phyloP scores from a whole-genome alignment of 2,329 filamentous ascomycete genomes.

The Neofusicoccum sp. region DNA sequence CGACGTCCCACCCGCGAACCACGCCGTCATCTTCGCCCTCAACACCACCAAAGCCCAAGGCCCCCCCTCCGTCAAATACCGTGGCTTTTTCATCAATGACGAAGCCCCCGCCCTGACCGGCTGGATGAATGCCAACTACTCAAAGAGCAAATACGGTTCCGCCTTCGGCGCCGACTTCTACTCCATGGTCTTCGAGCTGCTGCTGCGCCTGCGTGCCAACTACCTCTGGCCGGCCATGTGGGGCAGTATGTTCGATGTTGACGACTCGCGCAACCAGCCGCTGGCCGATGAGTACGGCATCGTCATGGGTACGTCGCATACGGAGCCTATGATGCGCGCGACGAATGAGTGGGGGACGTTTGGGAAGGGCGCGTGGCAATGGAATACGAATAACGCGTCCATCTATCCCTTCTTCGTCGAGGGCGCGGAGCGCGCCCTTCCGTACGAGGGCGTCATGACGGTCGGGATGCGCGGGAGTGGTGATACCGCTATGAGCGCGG shows the following conservation, averaged over 20 bases:
- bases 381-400: conserved; percentile 66
- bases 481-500: conserved; percentile 60
- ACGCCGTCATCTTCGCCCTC: conserved; percentile 56
- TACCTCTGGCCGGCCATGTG: conserved; percentile 74
- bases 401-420: conserved; percentile 68
- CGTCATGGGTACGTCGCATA: conserved; percentile 71
- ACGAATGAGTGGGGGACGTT: conserved; percentile 52
- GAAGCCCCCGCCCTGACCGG: conserved; percentile 66
- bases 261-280: conserved; percentile 66
- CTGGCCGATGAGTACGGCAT: conserved; percentile 72
- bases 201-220: conserved; percentile 68
- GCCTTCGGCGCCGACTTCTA: conserved; percentile 62
- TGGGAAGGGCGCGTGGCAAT: conserved; percentile 63
- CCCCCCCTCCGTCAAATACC: conserved; percentile 64
- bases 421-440: conserved; percentile 63
- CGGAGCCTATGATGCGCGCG: conserved; percentile 66
- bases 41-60: conserved; percentile 56
- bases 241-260: conserved; percentile 70
- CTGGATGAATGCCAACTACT: conserved; percentile 60
- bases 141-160: conserved; percentile 34
- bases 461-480: conserved; percentile 67
- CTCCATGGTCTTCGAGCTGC: conserved; percentile 65
- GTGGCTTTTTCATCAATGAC: conserved; percentile 70
- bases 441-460: conserved; percentile 66
- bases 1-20: conserved; percentile 56